Evolutionary conservation across 495 filamentous ascomycete species (phyloP), one percentile per base, ranked within the genome.

Genomic region (Parathielavia hyrcaniae): DNA sequence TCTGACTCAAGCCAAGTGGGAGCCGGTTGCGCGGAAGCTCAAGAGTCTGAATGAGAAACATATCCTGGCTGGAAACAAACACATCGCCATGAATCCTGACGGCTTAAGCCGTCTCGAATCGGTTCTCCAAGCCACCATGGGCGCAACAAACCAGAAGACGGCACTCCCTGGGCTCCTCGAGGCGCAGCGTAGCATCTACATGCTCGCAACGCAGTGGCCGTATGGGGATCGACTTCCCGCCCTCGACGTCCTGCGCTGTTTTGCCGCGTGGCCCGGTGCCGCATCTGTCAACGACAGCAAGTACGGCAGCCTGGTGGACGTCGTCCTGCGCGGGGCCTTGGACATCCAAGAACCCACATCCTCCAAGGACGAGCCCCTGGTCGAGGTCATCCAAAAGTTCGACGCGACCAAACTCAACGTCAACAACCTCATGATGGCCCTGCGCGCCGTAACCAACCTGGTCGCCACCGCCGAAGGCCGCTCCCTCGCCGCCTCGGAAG

Each of bases 361-460:
- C 3, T 64, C 71, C 19, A 73, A 76, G 14, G 74, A 67, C 11
- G 61, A 68, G 4, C 67, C 82, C 19, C 20, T 67, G 11, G 16
- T 30, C 12, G 57, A 62, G 1, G 44, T 69, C 44, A 39, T 64
- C 51, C 23, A 50, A 4, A 57, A 46, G 1, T 39, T 63, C 8
- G 57, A 64, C 41, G 54, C 53, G 45, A 11, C 49, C 4, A 48
- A 53, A 2, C 11, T 67, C 13, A 76, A 75, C 36, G 71, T 77
- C 36, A 96, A 97, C 67, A 88, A 88, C 64, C 81, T 85, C 34
- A 96, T 97, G 88, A 83, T 97, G 71, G 81, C 87, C 0, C 74
- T 88, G 43, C 90, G 95, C 12, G 79, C 85, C 14, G 79, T 96
- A 48, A 85, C 82, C n/a, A 99, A 99, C 57, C 74, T 97, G 8